Conservation (phyloP, 176 grass and related monocot species). For the Luzula sylvatica region DNA sequence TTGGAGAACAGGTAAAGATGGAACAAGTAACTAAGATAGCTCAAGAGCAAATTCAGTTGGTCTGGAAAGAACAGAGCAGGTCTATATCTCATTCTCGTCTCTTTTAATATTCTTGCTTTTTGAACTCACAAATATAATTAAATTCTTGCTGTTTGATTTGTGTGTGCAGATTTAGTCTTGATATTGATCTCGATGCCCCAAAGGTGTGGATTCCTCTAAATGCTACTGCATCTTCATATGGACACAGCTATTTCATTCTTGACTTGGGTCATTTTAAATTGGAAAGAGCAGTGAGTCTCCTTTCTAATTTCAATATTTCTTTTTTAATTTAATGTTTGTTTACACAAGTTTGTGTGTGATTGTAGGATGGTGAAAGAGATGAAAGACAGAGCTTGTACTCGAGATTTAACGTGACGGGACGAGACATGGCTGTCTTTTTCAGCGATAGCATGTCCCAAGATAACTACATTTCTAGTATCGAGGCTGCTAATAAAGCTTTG, state of each 20-base stretch:
- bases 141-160: slow-evolving; percentile 1
- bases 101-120: too few relatives aligned
- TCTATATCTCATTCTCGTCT: neutral
- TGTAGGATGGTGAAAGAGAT: slow-evolving; percentile 49
- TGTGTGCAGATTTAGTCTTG: slow-evolving; percentile 72
- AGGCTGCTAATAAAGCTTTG: slow-evolving; percentile 25
- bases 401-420: slow-evolving; percentile 79
- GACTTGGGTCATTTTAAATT: slow-evolving; percentile 99
- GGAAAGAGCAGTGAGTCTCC: slow-evolving; percentile 65
- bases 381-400: slow-evolving; percentile 81
- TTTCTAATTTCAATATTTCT: too few relatives aligned
- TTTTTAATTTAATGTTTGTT: slow-evolving; percentile 19
- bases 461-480: slow-evolving; percentile 16
- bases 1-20: slow-evolving; percentile 67
- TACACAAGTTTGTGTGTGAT: slow-evolving; percentile 3
- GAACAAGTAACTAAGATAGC: slow-evolving; percentile 84
- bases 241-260: slow-evolving; percentile 53
- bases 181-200: slow-evolving; percentile 97
- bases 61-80: slow-evolving; percentile 92
- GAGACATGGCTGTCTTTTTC: slow-evolving; percentile 96
- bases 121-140: too few relatives aligned
- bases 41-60: slow-evolving; percentile 95
- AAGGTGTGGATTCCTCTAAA: slow-evolving; percentile 86
- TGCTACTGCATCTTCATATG: slow-evolving; percentile 19
- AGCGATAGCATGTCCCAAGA: slow-evolving; percentile 38